phyloP scores from a whole-genome alignment of 2,329 filamentous ascomycete species.

The Ophioceras dolichostomum region DNA sequence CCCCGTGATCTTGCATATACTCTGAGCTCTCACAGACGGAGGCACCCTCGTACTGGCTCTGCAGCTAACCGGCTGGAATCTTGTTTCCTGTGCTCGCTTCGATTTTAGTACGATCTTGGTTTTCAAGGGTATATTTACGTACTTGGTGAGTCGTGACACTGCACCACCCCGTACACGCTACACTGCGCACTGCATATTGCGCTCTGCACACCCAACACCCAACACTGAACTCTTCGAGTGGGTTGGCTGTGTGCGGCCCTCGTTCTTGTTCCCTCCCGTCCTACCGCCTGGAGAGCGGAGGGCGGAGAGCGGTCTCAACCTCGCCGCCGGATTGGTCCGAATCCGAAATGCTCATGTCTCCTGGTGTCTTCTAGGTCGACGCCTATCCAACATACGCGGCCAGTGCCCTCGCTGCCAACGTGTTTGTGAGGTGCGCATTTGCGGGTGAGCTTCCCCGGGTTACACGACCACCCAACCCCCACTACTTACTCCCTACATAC shows the following conservation, averaged over 20 bases:
- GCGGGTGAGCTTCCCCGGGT: constrained; percentile 46
- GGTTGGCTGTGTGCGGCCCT: no score
- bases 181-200: no score
- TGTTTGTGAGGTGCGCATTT: constrained; percentile 66
- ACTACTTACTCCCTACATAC: no score
- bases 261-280: not conserved
- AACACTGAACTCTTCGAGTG: no score
- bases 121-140: constrained; percentile 80
- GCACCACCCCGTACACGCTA: no score
- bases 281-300: not conserved
- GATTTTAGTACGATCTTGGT: constrained; percentile 55
- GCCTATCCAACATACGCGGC: constrained; percentile 67
- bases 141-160: constrained; percentile 49
- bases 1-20: no score
- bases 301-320: not conserved
- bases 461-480: no score
- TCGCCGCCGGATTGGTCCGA: constrained; percentile 11
- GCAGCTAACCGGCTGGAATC: no score
- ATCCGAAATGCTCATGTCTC: constrained; percentile 7
- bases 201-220: not conserved
- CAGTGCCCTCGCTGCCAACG: constrained; percentile 71
- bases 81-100: no score
- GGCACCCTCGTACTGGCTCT: no score
- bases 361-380: constrained; percentile 57
- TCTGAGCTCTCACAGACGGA: no score